Evolutionary conservation across 306 rosid species (phyloP), one percentile per base, ranked within the genome.

Genomic region (Sesbania bispinosa): DNA sequence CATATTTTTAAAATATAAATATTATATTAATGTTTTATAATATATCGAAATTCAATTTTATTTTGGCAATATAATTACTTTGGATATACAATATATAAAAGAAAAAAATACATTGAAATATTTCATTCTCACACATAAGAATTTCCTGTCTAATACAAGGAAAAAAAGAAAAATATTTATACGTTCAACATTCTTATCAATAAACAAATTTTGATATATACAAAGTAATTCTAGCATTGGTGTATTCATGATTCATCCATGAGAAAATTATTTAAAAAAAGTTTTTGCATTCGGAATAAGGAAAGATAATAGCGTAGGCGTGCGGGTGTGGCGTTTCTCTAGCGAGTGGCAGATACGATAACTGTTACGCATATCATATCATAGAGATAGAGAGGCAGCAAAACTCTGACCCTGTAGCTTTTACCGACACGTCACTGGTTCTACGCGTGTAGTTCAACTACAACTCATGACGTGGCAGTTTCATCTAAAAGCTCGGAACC

Each of bases 391-490:
- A n/a, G n/a, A n/a, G n/a, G n/a, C n/a, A n/a, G 19, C 48, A 5
- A 35, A 35, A 32, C 11, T 0, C 7, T 41, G 11, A 38, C 1
- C 0, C n/a, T 20, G 0, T 33, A 2, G 72, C 77, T 10, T 53
- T 68, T 26, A 55, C 45, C 51, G 78, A 75, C 84, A 69, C 84
- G 84, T 75, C 73, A 80, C 51, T 19, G 0, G 10, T 52, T 2
- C 10, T 0, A 62, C 57, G 45, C 67, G 8, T 70, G 77, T 75
- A 3, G 67, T 43, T 73, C 48, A 64, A 52, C 83, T 27, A 30
- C 6, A 46, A n/a, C 33, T 14, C 1, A 74, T 69, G 82, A 81
- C 87, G 88, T 87, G 93, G 81, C 82, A 23, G 7, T 45, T 48
- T 21, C 19, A 42, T 26, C 45, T 71, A 65, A 54, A 32, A 61